Evolutionary conservation across 1,284 basidiomycete genomes (phyloP).

Genomic region (Irpex sp.): DNA sequence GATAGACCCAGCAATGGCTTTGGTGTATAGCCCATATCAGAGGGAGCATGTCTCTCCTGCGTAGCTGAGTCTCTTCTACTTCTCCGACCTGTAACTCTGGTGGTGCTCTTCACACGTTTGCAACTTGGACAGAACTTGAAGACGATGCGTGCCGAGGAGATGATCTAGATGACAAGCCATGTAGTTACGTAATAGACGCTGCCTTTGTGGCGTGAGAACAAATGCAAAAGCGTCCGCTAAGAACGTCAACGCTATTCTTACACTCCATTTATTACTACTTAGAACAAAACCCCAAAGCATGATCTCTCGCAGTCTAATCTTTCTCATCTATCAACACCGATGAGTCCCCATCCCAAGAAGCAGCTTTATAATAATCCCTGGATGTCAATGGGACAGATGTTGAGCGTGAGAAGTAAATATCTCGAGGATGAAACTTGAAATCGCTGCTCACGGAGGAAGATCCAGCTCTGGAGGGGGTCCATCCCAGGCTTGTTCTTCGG

Average conservation of each 20-base stretch:
- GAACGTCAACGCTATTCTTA: too few species aligned
- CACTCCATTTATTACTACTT: too few species aligned
- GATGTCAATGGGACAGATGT: background rate
- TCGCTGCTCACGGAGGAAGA: slow-evolving; percentile 3
- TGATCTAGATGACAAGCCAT: too few species aligned
- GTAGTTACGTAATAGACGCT: background rate
- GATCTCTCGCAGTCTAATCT: background rate
- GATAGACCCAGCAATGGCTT: background rate
- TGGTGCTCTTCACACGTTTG: too few species aligned
- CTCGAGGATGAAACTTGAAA: background rate
- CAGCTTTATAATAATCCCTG: slow-evolving; percentile 3
- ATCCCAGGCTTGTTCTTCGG: slow-evolving; percentile 1
- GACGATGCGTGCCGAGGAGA: too few species aligned
- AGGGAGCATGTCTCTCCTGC: slow-evolving; percentile 1
- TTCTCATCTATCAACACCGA: background rate
- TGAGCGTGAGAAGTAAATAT: background rate
- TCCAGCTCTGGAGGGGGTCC: slow-evolving; percentile 7
- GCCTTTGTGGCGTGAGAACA: background rate
- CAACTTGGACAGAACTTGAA: too few species aligned
- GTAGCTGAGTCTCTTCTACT: background rate
- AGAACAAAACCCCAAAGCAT: too few species aligned
- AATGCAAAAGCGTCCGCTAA: too few species aligned
- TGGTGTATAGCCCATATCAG: background rate
- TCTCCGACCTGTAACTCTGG: too few species aligned
- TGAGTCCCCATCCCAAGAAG: slow-evolving; percentile 1